Base-by-base conservation (phyloP, 1,284 basidiomycete species). In the Cystobasidium pallidum region DNA sequence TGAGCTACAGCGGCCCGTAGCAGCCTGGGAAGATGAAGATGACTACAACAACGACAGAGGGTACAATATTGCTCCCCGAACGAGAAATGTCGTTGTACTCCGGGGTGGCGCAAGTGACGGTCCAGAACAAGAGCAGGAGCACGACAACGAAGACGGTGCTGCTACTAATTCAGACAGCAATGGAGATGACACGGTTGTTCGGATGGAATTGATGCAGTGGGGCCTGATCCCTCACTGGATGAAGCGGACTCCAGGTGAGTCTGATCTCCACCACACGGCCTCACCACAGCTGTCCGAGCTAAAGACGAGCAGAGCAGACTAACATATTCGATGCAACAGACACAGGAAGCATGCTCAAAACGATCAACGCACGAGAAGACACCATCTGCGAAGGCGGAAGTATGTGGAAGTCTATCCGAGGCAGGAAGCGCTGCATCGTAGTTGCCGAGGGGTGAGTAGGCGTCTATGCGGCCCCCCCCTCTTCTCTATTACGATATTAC, bases 291-390 rank as follows among this genome's bases (percentile, higher is more conserved):
- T n/a, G n/a, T n/a, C n/a, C n/a, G n/a, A n/a, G n/a, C n/a, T n/a
- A n/a, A n/a, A n/a, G n/a, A n/a, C n/a, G n/a, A n/a, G n/a, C n/a
- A n/a, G n/a, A n/a, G n/a, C n/a, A n/a, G 34, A 34, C 54, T 57
- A 3, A 32, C 30, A 19, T 21, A n/a, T 19, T 57, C 52, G 32
- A 26, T 28, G 24, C 13, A 11, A 28, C 32, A 57, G 62, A 64
- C 43, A 32, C 89, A 74, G 86, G 85, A 65, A 83, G 83, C 36
- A 75, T 77, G 11, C 80, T 92, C 72, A 91, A 87, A 77, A 94
- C 93, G 0, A 95, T 91, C 75, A 97, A 97, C 77, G 92, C 94
- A 0, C 87, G 93, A 24, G 86, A 88, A 6, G 94, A 97, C 80
- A 90, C 88, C 45, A 84, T 97, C 15, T 39, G n/a, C 34, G 67